Evolutionary conservation across 768 basidiomycete species (phyloP).

Genomic region (Gymnopilus junonius): DNA sequence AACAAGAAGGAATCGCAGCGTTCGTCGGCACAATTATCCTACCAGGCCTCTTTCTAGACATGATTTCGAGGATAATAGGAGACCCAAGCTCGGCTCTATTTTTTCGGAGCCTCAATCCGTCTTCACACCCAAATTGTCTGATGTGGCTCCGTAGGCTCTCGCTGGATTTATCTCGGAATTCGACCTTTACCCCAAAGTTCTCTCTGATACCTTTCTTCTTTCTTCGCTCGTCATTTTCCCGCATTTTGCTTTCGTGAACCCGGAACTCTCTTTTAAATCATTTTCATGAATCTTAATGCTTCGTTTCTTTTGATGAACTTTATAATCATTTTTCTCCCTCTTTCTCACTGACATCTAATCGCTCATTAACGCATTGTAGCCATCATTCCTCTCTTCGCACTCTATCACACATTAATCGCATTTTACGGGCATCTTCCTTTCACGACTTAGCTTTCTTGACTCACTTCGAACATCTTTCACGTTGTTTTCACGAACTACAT

Average conservation of each 20-base stretch:
- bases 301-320: neutral
- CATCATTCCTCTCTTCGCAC: slow-evolving; percentile 2
- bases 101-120: neutral
- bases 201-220: neutral
- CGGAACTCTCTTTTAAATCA: neutral
- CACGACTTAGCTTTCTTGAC: neutral
- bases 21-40: slow-evolving; percentile 2
- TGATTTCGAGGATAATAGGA: slow-evolving; percentile 8
- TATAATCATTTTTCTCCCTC: neutral
- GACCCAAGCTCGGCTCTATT: slow-evolving; percentile 11
- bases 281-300: slow-evolving; percentile 5
- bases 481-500: slow-evolving; percentile 8
- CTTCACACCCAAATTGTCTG: neutral
- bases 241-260: neutral
- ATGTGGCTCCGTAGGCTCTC: neutral
- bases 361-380: neutral
- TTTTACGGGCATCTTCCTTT: neutral
- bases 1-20: neutral
- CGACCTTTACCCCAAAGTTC: neutral
- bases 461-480: slow-evolving; percentile 1
- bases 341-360: neutral
- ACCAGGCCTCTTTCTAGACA: slow-evolving; percentile 9
- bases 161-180: neutral
- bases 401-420: slow-evolving; percentile 9
- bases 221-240: neutral